Evolutionary conservation across 2,329 filamentous ascomycete species (phyloP), one percentile per base, ranked within the genome.

Genomic region (Venturiaceae sp.): DNA sequence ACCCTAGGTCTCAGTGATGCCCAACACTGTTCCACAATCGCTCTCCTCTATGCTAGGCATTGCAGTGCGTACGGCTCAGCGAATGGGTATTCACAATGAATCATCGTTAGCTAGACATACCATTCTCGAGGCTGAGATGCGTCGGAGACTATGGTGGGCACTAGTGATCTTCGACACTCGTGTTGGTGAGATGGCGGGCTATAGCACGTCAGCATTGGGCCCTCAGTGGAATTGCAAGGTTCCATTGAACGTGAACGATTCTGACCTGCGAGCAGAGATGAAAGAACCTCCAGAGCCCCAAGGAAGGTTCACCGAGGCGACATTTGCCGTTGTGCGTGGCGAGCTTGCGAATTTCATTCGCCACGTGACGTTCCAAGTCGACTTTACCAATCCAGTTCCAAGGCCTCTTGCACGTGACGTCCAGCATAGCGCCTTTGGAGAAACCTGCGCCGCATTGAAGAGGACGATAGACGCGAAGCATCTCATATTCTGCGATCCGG

Each of bases 81-180:
- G 80, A 2, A 76, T 85, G 64, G 83, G 83, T 1, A 72, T 86
- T 2, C 83, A 86, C 63, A 76, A 80, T 3, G 84, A 87, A 78
- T 64, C 77, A 69, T 67, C 71, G 19, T 64, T 64, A 4, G 68
- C 84, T 3, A 76, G 79, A 13, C 64, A 86, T 1, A 76, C 76
- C 0, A 75, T 79, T 0, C 85, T 82, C 61, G 78, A 85, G 59
- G 76, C 76, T 3, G 80, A 85, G 67, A 78, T 85, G 70, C 77
- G 83, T 19, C 77, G 83, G 9, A 76, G 84, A 2, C 66, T 86
- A 0, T 86, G 83, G 79, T 82, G 81, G 72, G 81, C 85, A 62
- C 76, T 86, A 19, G 67, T 84, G 30, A 75, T 83, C 16, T 73
- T 85, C 2, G 83, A 87, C 62, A 72, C 77, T 30, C 77, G 79